Base-by-base conservation (phyloP, 2,329 filamentous ascomycete genomes). In the Cladosporium sp. region DNA sequence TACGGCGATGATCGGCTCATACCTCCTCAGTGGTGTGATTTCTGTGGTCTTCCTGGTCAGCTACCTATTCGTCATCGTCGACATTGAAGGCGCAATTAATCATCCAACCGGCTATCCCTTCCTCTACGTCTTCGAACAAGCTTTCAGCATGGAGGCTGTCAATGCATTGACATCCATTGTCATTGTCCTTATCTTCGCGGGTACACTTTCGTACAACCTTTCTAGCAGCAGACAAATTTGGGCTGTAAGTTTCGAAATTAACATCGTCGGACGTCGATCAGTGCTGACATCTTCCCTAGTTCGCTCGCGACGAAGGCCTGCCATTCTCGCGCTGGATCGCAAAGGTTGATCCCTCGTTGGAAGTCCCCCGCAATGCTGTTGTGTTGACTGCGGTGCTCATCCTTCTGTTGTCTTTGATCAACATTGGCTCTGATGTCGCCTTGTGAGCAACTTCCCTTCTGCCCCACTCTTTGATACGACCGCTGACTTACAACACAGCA, bases 191-290 rank as follows among this genome's bases (percentile, higher is more conserved):
- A 69, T 72, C 30, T 66, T 72, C n/a, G 66, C 68, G 18, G 69
- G 70, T 36, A 68, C 66, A 15, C 69, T 68, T 7, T 68, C 68
- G 8, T 69, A 69, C 57, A 64, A 64, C 26, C n/a, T 64, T 18
- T 57, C 51, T 5, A 57, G 51, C 51, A 57, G 51, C 21, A 55
- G 61, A 28, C 61, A 64, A 38, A 30, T 64, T 10, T 64, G 61
- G 61, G 61, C 61, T 34, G 61, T 64, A 57, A 64, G 61, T 64
- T 15, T 15, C 18, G 14, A 8, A 36, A 3, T 15, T 24, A 24
- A 24, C 2, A 4, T 3, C 3, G 2, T n/a, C n/a, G 24, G 2
- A 85, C 0, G 75, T 87, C 1, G 84, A 82, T 36, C 82, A 21
- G 7, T 18, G 14, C 30, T 54, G 47, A 65, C 21, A 41, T 41